These are phyloP conservation scores for Rhizodiscina lignyota DNA, from an alignment of 495 filamentous ascomycete species.

Conservation along the genomic window DNA sequence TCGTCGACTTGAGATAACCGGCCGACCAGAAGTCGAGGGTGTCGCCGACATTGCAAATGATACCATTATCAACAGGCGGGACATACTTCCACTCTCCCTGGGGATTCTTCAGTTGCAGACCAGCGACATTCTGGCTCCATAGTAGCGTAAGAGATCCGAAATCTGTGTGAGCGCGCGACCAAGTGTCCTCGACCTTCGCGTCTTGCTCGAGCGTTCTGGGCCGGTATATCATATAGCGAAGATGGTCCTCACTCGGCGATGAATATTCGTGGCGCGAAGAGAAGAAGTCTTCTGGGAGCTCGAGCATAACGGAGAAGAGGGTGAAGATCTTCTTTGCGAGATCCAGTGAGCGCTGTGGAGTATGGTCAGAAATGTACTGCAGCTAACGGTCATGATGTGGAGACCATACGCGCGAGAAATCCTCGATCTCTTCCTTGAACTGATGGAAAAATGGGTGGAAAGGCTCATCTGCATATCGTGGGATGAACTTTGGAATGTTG, in stretches of 20 bases:
- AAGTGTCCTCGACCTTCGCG: no score
- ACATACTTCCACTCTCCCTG: slow-evolving; percentile 18
- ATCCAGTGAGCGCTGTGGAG: no score
- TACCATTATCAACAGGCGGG: slow-evolving; percentile 30
- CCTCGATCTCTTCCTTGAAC: slow-evolving; percentile 29
- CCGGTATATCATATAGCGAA: no score
- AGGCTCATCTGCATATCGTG: slow-evolving; percentile 33
- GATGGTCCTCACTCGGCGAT: no score
- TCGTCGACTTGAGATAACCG: slow-evolving; percentile 65
- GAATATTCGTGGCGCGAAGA: no score
- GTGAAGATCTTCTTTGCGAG: no score
- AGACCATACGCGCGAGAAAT: slow-evolving; percentile 30
- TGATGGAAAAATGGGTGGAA: slow-evolving; percentile 34
- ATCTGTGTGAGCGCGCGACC: slow-evolving; percentile 39
- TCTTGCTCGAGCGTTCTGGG: no score
- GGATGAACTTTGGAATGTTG: slow-evolving; percentile 38
- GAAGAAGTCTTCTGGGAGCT: no score
- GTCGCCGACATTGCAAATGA: slow-evolving; percentile 88
- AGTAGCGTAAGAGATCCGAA: slow-evolving; percentile 35
- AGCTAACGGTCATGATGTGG: slow-evolving; percentile 28
- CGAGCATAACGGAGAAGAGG: no score
- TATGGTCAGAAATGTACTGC: slow-evolving; percentile 24
- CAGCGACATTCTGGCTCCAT: slow-evolving; percentile 39
- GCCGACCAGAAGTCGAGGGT: slow-evolving; percentile 83
- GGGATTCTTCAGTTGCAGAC: slow-evolving; percentile 28